phyloP scores from a whole-genome alignment of 805 yeast species.

The Cyberlindnera saturnus region DNA sequence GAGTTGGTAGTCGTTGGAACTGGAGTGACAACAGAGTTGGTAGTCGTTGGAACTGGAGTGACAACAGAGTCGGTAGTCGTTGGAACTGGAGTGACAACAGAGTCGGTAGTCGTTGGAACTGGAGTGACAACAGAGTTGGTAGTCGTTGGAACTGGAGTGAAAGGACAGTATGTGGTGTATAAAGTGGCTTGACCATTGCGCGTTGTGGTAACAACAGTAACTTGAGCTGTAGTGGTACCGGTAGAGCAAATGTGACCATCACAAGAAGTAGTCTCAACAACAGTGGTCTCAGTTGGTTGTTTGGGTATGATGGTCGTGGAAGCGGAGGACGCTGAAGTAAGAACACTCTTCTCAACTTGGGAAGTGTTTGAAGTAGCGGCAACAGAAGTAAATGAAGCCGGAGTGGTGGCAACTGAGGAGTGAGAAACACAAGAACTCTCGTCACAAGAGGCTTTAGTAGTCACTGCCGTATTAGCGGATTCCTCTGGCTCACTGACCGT shows the following conservation, averaged over 20 bases:
- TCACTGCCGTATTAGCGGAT: no score
- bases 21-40: no score
- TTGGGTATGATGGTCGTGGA: constrained; percentile 13
- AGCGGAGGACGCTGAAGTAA: constrained; percentile 1
- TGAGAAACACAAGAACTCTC: neutral
- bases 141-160: constrained; percentile 7
- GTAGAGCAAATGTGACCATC: constrained; percentile 26
- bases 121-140: no score
- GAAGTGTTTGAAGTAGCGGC: neutral
- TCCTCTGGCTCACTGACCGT: no score
- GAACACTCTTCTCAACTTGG: neutral
- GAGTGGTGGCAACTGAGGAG: neutral
- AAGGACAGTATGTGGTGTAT: constrained; percentile 32
- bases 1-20: no score
- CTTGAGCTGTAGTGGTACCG: constrained; percentile 28
- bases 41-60: no score
- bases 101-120: no score
- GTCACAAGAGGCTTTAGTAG: no score
- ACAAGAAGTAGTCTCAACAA: constrained; percentile 30
- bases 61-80: no score
- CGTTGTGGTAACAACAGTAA: constrained; percentile 30
- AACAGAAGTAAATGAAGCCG: neutral
- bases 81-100: no score
- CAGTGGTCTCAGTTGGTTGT: constrained; percentile 23
- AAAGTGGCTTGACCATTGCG: constrained; percentile 22